Conservation (phyloP, 108 stramenopile genomes). For the Cyclotella cryptica region DNA sequence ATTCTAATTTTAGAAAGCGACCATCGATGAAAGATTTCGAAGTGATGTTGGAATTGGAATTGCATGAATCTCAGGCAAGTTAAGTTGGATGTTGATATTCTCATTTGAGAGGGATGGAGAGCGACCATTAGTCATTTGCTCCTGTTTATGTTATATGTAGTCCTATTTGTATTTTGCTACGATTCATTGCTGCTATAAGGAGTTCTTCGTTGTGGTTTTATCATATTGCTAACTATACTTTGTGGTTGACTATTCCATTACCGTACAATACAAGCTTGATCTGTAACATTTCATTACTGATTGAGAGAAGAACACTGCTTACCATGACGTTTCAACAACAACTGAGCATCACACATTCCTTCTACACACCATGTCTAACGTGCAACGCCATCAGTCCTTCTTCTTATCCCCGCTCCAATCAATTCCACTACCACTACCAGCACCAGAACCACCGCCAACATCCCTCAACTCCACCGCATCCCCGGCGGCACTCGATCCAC, state of each 20-base stretch:
- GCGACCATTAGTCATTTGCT: no score
- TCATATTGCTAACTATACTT: no score
- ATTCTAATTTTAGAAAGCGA: conserved; percentile 43
- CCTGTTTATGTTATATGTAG: no score
- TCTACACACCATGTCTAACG: not conserved
- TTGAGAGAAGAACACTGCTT: no score
- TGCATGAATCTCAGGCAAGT: conserved; percentile 12
- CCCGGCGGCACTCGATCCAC: conserved; percentile 12
- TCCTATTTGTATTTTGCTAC: not conserved
- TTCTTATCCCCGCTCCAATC: conserved; percentile 33
- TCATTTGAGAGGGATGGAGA: not conserved
- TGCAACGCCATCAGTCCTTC: conserved; percentile 26
- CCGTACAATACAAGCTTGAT: no score
- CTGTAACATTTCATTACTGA: no score
- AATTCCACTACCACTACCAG: conserved; percentile 16
- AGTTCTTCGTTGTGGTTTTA: no score
- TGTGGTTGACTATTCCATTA: no score
- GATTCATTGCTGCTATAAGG: not conserved
- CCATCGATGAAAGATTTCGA: conserved; percentile 39
- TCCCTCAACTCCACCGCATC: conserved; percentile 37
- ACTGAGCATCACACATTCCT: not conserved
- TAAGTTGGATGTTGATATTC: not conserved
- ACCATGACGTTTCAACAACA: no score
- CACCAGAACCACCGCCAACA: conserved; percentile 24
- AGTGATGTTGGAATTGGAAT: conserved; percentile 29